Base-by-base conservation (phyloP, 257 asterid species). In the Forsythia suspensa region DNA sequence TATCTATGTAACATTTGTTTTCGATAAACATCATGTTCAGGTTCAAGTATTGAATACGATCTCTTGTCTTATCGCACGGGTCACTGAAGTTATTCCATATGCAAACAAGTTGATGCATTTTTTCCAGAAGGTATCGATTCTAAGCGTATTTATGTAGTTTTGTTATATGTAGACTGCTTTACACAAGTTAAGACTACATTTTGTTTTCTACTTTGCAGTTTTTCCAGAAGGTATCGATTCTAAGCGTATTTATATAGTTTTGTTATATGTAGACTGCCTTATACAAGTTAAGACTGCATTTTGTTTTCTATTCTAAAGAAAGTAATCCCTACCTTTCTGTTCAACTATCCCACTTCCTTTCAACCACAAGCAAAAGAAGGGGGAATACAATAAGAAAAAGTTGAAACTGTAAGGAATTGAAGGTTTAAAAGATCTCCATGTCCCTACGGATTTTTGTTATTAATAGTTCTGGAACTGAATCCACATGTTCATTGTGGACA, bases 41-140 rank as follows among this genome's bases (percentile, higher is more conserved):
- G 99, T 96, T 89, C 98, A 94, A 89, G 95, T 92, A 76, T 82
- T 96, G 70, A 96, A 96, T 85, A 91, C 98, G 0, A 88, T 96
- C 67, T 89, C 99, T 85, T 81, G 83, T 84, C 97, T 96, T 80
- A 89, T 96, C 79, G 94, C 94, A 80, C 93, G 84, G 77, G 84
- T 87, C 76, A 84, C 89, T 80, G 97, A 90, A 81, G 87, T 96
- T 76, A 79, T 81, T 78, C 98, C 97, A 38, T 89, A 91, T 78
- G 97, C 96, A 76, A 84, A 90, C 82, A 95, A 89, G 89, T 82
- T 95, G 91, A 85, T 91, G 86, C 90, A 87, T 77, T 95, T 95
- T 86, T 95, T 95, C 87, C 89, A 80, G 81, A 93, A 92, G 99
- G 99, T 95, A 89, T 24, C 15, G 5, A 71, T 11, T 85, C 40